phyloP scores from a whole-genome alignment of 139 green algal genomes.

The Chlamydomonas eustigma region DNA sequence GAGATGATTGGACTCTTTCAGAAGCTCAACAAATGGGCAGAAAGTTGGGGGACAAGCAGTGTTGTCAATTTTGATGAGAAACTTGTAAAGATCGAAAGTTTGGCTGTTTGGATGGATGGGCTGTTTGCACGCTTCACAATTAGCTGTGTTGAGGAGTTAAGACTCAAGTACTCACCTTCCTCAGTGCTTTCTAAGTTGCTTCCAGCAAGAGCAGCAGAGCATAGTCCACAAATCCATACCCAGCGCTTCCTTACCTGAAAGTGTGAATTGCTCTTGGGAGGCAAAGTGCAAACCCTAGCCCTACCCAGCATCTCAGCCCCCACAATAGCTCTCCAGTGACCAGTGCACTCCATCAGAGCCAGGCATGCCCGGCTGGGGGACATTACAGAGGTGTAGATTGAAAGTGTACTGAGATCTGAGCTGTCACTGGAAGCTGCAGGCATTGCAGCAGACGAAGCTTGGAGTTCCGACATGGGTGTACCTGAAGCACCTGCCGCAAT shows the following conservation, averaged over 20 bases:
- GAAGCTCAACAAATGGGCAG: too few relatives aligned
- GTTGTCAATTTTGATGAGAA: too few relatives aligned
- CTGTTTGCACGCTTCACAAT: too few relatives aligned
- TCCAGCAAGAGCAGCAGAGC: too few relatives aligned
- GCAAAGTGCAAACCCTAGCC: constrained; percentile 15
- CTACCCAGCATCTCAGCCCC: constrained; percentile 15
- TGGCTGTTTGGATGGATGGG: too few relatives aligned
- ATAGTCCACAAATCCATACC: background rate
- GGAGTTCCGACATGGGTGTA: background rate
- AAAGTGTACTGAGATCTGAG: background rate
- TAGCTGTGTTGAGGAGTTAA: too few relatives aligned
- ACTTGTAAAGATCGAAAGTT: too few relatives aligned
- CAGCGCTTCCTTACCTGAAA: background rate
- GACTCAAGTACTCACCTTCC: too few relatives aligned
- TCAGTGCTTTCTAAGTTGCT: too few relatives aligned
- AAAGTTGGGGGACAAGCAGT: too few relatives aligned
- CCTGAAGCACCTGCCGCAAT: background rate
- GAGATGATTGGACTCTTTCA: too few relatives aligned
- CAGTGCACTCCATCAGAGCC: background rate
- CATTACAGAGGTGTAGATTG: constrained; percentile 19
- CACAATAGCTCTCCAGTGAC: constrained; percentile 12
- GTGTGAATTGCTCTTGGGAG: constrained; percentile 4
- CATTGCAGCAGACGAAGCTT: background rate
- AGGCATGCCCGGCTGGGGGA: constrained; percentile 22
- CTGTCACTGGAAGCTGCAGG: background rate